A percentile compares a stretch with the other conserved stretches of the same genome.
Conservation (phyloP, 352 stramenopile genomes). For the Globisporangium mamillatum region DNA sequence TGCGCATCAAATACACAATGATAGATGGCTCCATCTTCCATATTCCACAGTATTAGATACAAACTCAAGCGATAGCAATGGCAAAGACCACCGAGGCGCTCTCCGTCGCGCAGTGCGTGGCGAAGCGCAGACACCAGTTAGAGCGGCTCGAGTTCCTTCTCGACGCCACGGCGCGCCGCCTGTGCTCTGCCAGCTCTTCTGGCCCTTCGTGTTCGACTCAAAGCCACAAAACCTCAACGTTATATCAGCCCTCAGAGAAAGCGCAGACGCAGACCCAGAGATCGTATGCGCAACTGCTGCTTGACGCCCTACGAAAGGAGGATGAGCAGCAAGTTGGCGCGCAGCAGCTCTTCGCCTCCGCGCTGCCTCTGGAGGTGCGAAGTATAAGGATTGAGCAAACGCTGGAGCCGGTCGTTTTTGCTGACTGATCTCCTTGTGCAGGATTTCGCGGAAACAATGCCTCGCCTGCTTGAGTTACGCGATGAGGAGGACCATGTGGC, state of each 20-base stretch:
- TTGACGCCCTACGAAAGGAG: conserved; percentile 24
- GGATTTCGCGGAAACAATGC: conserved; percentile 25
- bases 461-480: conserved; percentile 26
- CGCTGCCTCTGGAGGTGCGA: conserved; percentile 27
- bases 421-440: neutral
- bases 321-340: conserved; percentile 11
- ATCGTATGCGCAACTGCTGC: conserved; percentile 25
- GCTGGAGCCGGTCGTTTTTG: neutral
- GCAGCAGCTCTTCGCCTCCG: conserved; percentile 17
- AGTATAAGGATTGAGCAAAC: neutral
- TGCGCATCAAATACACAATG: neutral
- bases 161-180: conserved; percentile 24
- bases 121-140: conserved; percentile 29
- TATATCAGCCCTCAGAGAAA: neutral
- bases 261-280: conserved; percentile 14
- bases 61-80: neutral
- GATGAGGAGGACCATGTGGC: conserved; percentile 30
- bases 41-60: neutral
- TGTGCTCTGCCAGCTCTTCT: neutral
- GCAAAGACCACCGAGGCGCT: conserved; percentile 10
- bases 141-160: conserved; percentile 30
- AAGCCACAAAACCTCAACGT: neutral
- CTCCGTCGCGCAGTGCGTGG: conserved; percentile 29
- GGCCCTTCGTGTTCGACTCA: neutral
- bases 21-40: neutral